phyloP scores from a whole-genome alignment of 2,329 filamentous ascomycete species.

The Epichloe scottii region DNA sequence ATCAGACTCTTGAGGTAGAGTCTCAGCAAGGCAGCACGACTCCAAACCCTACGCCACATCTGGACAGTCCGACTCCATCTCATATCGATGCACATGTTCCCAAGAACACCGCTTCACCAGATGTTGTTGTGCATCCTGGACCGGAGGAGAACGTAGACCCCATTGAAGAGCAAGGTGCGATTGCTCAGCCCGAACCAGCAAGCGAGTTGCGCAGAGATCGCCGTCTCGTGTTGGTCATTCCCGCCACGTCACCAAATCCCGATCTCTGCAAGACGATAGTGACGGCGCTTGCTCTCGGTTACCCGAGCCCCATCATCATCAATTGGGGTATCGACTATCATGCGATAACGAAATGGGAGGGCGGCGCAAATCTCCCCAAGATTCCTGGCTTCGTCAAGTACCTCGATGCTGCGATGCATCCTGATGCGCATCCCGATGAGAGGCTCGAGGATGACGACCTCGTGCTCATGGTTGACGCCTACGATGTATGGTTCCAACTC shows the following conservation, averaged over 20 bases:
- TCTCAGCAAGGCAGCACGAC: background rate
- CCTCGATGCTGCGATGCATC: constrained; percentile 8
- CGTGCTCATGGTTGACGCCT: constrained; percentile 15
- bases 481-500: constrained; percentile 18
- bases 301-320: constrained; percentile 13
- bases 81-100: background rate
- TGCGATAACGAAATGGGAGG: constrained; percentile 5
- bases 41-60: background rate
- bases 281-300: constrained; percentile 10
- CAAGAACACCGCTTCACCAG: background rate
- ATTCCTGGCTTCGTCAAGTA: constrained; percentile 12
- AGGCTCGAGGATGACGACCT: constrained; percentile 11
- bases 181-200: background rate
- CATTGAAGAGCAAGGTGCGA: background rate
- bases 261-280: constrained; percentile 14
- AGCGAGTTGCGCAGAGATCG: constrained; percentile 1
- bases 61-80: background rate
- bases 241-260: constrained; percentile 8
- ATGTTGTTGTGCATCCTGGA: background rate
- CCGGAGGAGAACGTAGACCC: background rate
- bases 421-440: constrained; percentile 4
- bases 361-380: constrained; percentile 11
- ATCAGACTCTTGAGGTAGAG: background rate
- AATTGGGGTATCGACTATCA: constrained; percentile 12
- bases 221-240: constrained; percentile 10